Evolutionary conservation across 1,139 yeast genomes (phyloP).

Genomic region (Pichia sp.): DNA sequence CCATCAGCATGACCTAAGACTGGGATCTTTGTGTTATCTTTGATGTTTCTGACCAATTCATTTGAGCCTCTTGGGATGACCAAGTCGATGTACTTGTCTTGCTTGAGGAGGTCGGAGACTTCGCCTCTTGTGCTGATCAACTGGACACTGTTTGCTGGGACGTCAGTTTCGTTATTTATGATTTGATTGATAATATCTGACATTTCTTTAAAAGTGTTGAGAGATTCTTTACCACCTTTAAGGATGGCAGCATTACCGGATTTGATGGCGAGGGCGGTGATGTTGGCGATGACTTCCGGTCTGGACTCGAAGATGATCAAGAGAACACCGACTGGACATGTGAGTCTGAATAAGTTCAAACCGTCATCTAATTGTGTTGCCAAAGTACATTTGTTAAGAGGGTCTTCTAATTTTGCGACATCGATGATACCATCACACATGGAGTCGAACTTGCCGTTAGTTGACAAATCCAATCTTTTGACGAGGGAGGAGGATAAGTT

Average conservation of each 20-base stretch:
- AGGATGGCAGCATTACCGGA: constrained; percentile 95
- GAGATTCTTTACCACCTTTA: constrained; percentile 96
- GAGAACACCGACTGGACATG: constrained; percentile 94
- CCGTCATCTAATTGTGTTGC: constrained; percentile 88
- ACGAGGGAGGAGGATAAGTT: constrained; percentile 67
- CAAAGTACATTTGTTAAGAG: constrained; percentile 81
- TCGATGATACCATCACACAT: constrained; percentile 96
- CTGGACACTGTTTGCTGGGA: constrained; percentile 82
- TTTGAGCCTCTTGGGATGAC: constrained; percentile 98
- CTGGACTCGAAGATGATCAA: constrained; percentile 94
- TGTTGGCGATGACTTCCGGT: constrained; percentile 98
- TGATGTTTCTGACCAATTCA: constrained; percentile 81
- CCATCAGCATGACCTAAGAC: constrained; percentile 99
- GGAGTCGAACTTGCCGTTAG: constrained; percentile 81
- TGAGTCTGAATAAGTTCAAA: constrained; percentile 72
- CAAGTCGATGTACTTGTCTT: constrained; percentile 88
- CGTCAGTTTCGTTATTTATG: constrained; percentile 53
- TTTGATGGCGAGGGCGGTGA: constrained; percentile 91
- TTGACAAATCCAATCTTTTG: constrained; percentile 79
- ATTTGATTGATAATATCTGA: constrained; percentile 67
- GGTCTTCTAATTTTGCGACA: constrained; percentile 85
- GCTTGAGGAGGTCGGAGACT: constrained; percentile 77
- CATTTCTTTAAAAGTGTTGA: constrained; percentile 80
- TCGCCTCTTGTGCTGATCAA: constrained; percentile 87
- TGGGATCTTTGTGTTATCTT: constrained; percentile 87